phyloP scores from a whole-genome alignment of 495 filamentous ascomycete species.

The Sordaria brevicollis region DNA sequence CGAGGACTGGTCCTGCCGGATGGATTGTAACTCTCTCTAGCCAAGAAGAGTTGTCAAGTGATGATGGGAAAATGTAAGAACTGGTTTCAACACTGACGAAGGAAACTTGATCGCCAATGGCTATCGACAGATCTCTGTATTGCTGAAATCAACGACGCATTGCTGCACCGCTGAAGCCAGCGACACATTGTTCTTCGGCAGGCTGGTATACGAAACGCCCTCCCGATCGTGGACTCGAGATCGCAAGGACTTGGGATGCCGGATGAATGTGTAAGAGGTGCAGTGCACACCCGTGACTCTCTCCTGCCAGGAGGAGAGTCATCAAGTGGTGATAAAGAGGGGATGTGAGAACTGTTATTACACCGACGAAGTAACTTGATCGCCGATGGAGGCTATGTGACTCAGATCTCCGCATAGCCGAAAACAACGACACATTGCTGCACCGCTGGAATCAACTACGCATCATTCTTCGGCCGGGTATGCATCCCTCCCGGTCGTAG shows the following conservation, averaged over 20 bases:
- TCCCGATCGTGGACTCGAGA: neutral
- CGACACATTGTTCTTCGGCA: neutral
- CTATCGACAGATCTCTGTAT: neutral
- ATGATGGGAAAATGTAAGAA: neutral
- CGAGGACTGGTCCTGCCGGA: too few relatives aligned
- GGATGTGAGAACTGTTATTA: neutral
- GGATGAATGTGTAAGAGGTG: neutral
- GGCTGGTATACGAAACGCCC: neutral
- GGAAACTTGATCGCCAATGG: neutral
- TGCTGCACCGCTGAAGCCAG: too few relatives aligned
- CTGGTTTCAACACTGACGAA: neutral
- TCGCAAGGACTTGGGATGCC: neutral
- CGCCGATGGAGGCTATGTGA: neutral
- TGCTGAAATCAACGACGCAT: neutral
- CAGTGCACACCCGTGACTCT: neutral
- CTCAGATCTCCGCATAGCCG: neutral
- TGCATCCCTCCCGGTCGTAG: neutral
- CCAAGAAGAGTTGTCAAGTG: too few relatives aligned
- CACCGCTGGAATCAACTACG: too few relatives aligned
- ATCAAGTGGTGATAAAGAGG: neutral
- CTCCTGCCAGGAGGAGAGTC: neutral
- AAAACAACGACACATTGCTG: neutral
- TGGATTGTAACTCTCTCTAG: too few relatives aligned
- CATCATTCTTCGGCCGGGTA: too few relatives aligned
- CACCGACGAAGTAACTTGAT: neutral